Conservation (phyloP, 2,329 filamentous ascomycete species). For the Epichloe scottii region DNA sequence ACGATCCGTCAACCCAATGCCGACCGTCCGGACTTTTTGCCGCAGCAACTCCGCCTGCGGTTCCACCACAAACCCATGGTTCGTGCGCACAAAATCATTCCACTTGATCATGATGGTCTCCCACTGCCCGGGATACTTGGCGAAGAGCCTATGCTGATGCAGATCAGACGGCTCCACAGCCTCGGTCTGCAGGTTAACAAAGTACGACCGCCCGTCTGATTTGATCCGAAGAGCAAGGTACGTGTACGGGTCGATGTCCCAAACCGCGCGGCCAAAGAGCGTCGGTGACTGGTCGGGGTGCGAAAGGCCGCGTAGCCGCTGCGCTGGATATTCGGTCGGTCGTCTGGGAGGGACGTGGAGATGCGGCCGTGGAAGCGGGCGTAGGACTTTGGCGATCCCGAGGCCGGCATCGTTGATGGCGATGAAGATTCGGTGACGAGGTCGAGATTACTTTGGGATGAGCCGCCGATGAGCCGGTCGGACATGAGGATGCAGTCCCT, state of each 20-base stretch:
- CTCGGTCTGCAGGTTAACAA: constrained; percentile 92
- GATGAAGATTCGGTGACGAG: constrained; percentile 31
- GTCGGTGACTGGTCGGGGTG: constrained; percentile 65
- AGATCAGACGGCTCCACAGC: constrained; percentile 88
- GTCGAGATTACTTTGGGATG: constrained; percentile 62
- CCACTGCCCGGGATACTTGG: constrained; percentile 72
- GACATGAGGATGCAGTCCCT: constrained; percentile 64
- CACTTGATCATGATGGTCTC: constrained; percentile 89
- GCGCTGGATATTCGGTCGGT: constrained; percentile 61
- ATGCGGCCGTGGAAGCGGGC: constrained; percentile 79
- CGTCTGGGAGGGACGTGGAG: constrained; percentile 67
- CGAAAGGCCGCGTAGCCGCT: constrained; percentile 86
- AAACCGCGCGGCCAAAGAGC: constrained; percentile 73
- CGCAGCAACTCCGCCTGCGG: constrained; percentile 83
- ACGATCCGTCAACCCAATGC: constrained; percentile 80
- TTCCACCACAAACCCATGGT: constrained; percentile 82
- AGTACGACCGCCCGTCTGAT: constrained; percentile 83
- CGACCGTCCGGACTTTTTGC: constrained; percentile 74
- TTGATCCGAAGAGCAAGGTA: constrained; percentile 83
- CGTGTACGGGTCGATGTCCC: constrained; percentile 80
- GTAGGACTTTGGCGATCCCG: constrained; percentile 31
- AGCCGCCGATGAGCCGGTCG: constrained; percentile 77
- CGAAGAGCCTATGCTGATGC: constrained; percentile 83
- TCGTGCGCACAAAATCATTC: constrained; percentile 89
- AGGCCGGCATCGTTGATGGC: constrained; percentile 6